Conservation (phyloP, 2,329 filamentous ascomycete species). For the Talaromyces sp. region DNA sequence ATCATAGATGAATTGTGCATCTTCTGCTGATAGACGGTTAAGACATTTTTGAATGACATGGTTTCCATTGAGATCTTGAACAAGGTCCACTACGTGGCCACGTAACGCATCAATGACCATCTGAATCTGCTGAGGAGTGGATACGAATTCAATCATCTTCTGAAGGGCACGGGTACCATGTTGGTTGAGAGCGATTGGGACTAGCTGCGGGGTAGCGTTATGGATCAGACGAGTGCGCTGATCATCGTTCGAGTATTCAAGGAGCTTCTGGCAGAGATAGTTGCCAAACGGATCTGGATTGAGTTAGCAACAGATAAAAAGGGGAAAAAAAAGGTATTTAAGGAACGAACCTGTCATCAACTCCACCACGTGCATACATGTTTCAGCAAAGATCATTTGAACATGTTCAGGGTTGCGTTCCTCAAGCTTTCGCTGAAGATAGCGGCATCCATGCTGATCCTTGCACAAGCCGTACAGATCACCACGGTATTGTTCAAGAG, state of each 20-base stretch:
- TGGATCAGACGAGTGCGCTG: constrained; percentile 90
- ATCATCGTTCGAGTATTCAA: constrained; percentile 91
- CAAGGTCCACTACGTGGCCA: constrained; percentile 82
- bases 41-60: constrained; percentile 99
- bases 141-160: constrained; percentile 99
- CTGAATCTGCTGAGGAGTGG: constrained; percentile 74
- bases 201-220: constrained; percentile 81
- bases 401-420: constrained; percentile 78
- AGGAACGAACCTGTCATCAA: constrained; percentile 71
- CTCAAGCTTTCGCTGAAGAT: constrained; percentile 94
- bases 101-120: constrained; percentile 82
- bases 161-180: constrained; percentile 94
- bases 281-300: constrained; percentile 85
- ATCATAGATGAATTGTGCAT: constrained; percentile 95
- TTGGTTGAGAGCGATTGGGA: constrained; percentile 91
- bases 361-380: constrained; percentile 88
- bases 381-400: constrained; percentile 91
- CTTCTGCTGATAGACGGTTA: constrained; percentile 77
- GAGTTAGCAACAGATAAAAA: constrained; percentile 17
- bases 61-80: constrained; percentile 96
- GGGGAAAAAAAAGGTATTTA: not conserved
- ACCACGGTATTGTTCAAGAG: constrained; percentile 72
- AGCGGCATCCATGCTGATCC: constrained; percentile 96
- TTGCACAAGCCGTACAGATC: constrained; percentile 90
- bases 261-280: constrained; percentile 96